These are phyloP conservation scores for Linnemannia hyalina DNA, from an alignment of 192 early-diverging fungal species.

Conservation along the genomic window DNA sequence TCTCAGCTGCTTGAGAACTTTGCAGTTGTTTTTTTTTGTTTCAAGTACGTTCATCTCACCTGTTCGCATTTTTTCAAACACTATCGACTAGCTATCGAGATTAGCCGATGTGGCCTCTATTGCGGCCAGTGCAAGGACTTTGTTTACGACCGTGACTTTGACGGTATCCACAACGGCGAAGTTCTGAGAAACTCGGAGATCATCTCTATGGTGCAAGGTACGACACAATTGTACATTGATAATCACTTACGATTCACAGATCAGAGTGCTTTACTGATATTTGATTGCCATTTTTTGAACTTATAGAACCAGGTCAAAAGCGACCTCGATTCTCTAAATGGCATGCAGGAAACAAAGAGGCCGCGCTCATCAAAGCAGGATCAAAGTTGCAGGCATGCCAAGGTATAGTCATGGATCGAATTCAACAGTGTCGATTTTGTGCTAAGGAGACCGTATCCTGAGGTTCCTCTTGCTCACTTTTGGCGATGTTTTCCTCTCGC, in stretches of 20 bases:
- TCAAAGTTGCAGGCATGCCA: constrained; percentile 64
- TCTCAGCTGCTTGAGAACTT: neutral
- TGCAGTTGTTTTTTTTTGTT: neutral
- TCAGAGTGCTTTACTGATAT: constrained; percentile 47
- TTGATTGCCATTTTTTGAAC: neutral
- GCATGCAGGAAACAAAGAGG: constrained; percentile 71
- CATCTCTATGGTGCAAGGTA: constrained; percentile 49
- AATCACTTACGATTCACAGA: constrained; percentile 52
- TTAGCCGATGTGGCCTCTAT: constrained; percentile 74
- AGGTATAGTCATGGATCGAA: constrained; percentile 25
- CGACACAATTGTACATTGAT: neutral
- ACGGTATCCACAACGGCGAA: constrained; percentile 53
- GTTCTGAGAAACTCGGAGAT: constrained; percentile 32
- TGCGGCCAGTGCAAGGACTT: constrained; percentile 87
- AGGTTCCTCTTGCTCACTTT: constrained; percentile 42
- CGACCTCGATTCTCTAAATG: constrained; percentile 63
- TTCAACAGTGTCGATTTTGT: constrained; percentile 14
- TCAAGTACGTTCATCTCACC: neutral
- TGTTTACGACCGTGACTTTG: constrained; percentile 83
- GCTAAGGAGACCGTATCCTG: no score
- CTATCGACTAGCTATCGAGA: constrained; percentile 78
- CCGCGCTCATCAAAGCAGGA: constrained; percentile 59
- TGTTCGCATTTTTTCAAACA: neutral
- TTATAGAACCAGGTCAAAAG: constrained; percentile 64
- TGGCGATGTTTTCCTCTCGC: constrained; percentile 22